phyloP scores from a whole-genome alignment of 2,329 filamentous ascomycete genomes.

The Bretziella fagacearum region DNA sequence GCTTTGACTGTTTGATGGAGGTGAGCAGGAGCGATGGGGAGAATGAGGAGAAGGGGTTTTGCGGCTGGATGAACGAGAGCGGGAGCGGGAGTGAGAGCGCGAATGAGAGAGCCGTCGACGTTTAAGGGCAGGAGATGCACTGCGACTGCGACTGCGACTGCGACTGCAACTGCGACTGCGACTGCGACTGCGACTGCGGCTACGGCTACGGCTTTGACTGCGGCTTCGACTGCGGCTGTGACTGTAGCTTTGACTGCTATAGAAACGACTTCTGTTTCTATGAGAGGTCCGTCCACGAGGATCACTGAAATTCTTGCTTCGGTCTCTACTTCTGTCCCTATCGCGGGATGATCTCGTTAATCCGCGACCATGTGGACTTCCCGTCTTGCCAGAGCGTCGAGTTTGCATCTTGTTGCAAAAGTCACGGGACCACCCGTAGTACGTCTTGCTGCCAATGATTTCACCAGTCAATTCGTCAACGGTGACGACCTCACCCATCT shows the following conservation, averaged over 20 bases:
- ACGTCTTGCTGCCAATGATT: constrained; percentile 50
- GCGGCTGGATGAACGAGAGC: constrained; percentile 19
- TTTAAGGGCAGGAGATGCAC: constrained; percentile 4
- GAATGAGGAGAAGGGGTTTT: constrained; percentile 15
- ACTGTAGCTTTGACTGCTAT: constrained; percentile 1
- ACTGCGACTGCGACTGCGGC: background rate
- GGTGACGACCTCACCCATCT: constrained; percentile 52
- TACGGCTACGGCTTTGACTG: constrained; percentile 6
- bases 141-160: constrained; percentile 16
- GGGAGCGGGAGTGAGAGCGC: constrained; percentile 14
- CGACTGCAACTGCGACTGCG: background rate
- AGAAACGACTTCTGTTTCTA: constrained; percentile 3
- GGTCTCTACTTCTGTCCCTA: background rate
- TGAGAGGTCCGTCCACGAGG: background rate
- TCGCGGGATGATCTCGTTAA: constrained; percentile 16
- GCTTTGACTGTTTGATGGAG: constrained; percentile 16
- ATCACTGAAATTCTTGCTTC: background rate
- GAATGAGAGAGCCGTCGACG: constrained; percentile 14
- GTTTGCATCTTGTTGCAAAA: constrained; percentile 69
- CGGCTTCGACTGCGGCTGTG: background rate
- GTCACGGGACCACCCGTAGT: constrained; percentile 71
- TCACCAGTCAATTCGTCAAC: constrained; percentile 51
- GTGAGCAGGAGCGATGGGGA: constrained; percentile 16
- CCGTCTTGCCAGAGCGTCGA: constrained; percentile 24
- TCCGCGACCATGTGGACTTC: constrained; percentile 23